Evolutionary conservation across 164 flowering plant genomes (phyloP), one percentile per base, ranked within the genome.

Genomic region (Akebia trifoliata): DNA sequence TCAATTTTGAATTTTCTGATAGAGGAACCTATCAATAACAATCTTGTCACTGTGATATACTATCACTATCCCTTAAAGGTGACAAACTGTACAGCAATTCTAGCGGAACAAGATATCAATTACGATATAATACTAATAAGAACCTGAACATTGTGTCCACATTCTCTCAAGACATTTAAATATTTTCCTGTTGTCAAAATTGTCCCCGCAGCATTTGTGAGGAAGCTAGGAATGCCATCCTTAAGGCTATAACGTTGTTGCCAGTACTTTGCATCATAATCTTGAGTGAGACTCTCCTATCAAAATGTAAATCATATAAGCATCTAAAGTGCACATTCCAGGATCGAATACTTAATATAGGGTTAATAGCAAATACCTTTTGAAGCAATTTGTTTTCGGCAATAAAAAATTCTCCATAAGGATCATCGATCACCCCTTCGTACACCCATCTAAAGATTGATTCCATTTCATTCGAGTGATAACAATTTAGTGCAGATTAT

Each of bases 171-270:
- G 69, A 87, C 99, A 81, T 90, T 94, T 55, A 94, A 74, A 75
- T 90, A 94, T 78, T 94, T 94, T 71, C 99, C 99, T 8, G 99
- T 94, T 6, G 89, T 94, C 79, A 94, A 77, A 72, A 94, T 90
- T 66, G 76, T 86, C 63, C 77, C 90, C 55, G 95, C 85, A 57
- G 81, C 83, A 76, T 79, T 89, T 43, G 81, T 74, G 52, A 94
- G 97, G 76, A 94, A 94, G 74, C 85, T 86, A 53, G 99, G 99
- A 73, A 94, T 83, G 37, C 76, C 86, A 67, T 83, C 86, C 76
- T 88, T 90, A 60, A 94, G 93, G 74, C 96, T 87, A 74, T 94
- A 94, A 2, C 97, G 81, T 51, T 86, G 84, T 62, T 77, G 73
- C 99, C 99, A 93, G 73, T 82, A 93, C 68, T 90, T 87, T 14